These are phyloP conservation scores for Taphrina flavorubra DNA, from an alignment of 1,139 yeast species.

Conservation along the genomic window DNA sequence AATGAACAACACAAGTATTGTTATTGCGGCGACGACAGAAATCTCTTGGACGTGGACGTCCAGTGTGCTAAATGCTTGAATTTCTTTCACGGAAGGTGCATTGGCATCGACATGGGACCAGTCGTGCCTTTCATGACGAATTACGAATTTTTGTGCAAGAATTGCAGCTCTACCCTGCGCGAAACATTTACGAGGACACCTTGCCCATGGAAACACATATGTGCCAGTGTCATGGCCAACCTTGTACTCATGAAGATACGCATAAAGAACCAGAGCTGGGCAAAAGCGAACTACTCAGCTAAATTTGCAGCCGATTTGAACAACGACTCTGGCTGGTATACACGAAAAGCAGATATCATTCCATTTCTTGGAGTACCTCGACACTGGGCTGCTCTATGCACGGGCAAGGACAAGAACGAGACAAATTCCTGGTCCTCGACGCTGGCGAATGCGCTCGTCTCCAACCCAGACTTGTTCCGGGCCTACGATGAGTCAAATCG, in stretches of 20 bases:
- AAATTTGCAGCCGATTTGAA: slow-evolving; percentile 22
- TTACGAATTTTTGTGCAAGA: slow-evolving; percentile 40
- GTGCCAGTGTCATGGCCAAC: slow-evolving; percentile 43
- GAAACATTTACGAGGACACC: slow-evolving; percentile 40
- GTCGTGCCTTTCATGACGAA: slow-evolving; percentile 43
- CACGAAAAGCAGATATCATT: slow-evolving; percentile 42
- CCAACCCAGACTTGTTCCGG: slow-evolving; percentile 39
- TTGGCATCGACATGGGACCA: slow-evolving; percentile 36
- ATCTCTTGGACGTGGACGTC: slow-evolving; percentile 40
- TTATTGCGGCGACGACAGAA: slow-evolving; percentile 44
- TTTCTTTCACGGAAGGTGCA: slow-evolving; percentile 42
- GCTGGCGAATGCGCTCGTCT: slow-evolving; percentile 38
- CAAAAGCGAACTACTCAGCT: slow-evolving; percentile 38
- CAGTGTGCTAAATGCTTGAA: slow-evolving; percentile 41
- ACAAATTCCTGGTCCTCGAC: slow-evolving; percentile 40
- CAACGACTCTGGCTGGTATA: slow-evolving; percentile 30
- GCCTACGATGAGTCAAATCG: slow-evolving; percentile 43
- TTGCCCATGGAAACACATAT: slow-evolving; percentile 42
- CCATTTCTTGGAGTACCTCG: slow-evolving; percentile 41
- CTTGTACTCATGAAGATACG: slow-evolving; percentile 39
- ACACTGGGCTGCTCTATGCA: slow-evolving; percentile 38
- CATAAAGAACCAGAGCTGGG: slow-evolving; percentile 31
- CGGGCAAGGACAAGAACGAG: slow-evolving; percentile 30
- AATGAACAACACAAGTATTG: slow-evolving; percentile 42
- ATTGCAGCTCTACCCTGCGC: slow-evolving; percentile 28